Percentiles rank a stretch among this genome's conserved stretches.
phyloP scores from a whole-genome alignment of 495 filamentous ascomycete genomes.

The Aspergillus biplanus region DNA sequence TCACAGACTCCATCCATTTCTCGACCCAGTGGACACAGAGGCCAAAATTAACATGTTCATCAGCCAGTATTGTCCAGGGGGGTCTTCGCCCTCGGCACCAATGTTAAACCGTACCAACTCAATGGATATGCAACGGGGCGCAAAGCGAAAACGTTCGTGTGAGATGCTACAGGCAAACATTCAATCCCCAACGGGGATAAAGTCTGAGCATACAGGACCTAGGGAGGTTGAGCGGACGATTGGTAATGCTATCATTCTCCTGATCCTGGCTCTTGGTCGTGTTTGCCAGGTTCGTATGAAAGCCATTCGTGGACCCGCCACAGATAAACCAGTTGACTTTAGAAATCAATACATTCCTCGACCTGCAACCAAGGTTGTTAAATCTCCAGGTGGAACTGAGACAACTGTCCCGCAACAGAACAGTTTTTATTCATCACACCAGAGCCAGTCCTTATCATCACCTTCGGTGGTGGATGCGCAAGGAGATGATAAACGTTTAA shows the following conservation, averaged over 20 bases:
- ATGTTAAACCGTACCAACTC: slow-evolving; percentile 19
- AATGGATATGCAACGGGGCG: slow-evolving; percentile 31
- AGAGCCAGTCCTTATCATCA: slow-evolving; percentile 30
- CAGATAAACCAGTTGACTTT: slow-evolving; percentile 32
- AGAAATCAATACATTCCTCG: slow-evolving; percentile 34
- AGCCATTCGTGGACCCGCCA: slow-evolving; percentile 60
- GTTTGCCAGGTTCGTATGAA: slow-evolving; percentile 68
- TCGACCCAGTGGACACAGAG: slow-evolving; percentile 57
- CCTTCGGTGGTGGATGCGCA: slow-evolving; percentile 24
- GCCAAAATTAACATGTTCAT: slow-evolving; percentile 59
- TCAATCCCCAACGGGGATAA: slow-evolving; percentile 20
- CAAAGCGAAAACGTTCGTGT: slow-evolving; percentile 51
- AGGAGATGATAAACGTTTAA: slow-evolving; percentile 27
- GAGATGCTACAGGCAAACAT: slow-evolving; percentile 36
- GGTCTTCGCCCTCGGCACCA: slow-evolving; percentile 26
- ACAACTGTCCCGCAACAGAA: slow-evolving; percentile 25
- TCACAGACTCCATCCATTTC: slow-evolving; percentile 88
- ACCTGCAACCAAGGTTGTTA: slow-evolving; percentile 26
- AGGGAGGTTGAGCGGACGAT: slow-evolving; percentile 40
- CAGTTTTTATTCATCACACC: slow-evolving; percentile 28
- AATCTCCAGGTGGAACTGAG: slow-evolving; percentile 35
- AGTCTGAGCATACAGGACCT: slow-evolving; percentile 4
- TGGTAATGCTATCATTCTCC: slow-evolving; percentile 75
- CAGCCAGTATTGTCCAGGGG: slow-evolving; percentile 36
- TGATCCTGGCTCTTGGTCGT: slow-evolving; percentile 84